Evolutionary conservation across 163 green algal genomes (phyloP), one percentile per base, ranked within the genome.

Genomic region (Scenedesmus sp.): DNA sequence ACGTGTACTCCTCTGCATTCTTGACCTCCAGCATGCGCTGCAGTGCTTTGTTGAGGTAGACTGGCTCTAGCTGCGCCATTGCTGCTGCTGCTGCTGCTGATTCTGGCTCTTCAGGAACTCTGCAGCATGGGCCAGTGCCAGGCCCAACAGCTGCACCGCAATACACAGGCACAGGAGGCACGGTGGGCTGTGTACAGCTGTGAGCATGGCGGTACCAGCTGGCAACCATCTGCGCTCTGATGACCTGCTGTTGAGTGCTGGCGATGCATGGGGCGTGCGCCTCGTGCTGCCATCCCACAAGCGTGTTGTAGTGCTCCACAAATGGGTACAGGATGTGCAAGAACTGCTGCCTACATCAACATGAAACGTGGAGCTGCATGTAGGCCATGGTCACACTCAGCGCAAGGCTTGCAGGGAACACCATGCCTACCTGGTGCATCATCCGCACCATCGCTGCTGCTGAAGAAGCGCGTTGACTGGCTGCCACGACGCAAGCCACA

Each of bases 41-140:
- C 70, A 90, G 37, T 9, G 70, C 20, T 16, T 72, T 61, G 35
- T 90, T 90, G 13, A 90, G 43, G 86, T 79, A 90, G 1, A 90
- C 72, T n/a, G 86, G 86, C 86, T 90, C 86, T 49, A 90, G 72
- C 35, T 42, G 46, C 30, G 86, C 86, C 30, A 24, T 26, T 46
- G 43, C 30, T 42, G 49, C 49, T 86, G 43, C 22, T 40, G 80
- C 46, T 18, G 80, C 46, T 43, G 46, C 46, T 76, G 72, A 49
- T 35, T n/a, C 16, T 6, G n/a, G 70, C 70, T 16, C 72, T 46
- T 49, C 30, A 35, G 42, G 20, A 20, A 51, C 73, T 30, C 4
- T 44, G 10, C 1, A 44, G 73, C 13, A 35, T 46, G 73, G 18
- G 37, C 35, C 16, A 44, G 73, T 35, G 4, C 35, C 72, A 33